Conservation (phyloP, 306 rosid species). For the Pueraria montana region DNA sequence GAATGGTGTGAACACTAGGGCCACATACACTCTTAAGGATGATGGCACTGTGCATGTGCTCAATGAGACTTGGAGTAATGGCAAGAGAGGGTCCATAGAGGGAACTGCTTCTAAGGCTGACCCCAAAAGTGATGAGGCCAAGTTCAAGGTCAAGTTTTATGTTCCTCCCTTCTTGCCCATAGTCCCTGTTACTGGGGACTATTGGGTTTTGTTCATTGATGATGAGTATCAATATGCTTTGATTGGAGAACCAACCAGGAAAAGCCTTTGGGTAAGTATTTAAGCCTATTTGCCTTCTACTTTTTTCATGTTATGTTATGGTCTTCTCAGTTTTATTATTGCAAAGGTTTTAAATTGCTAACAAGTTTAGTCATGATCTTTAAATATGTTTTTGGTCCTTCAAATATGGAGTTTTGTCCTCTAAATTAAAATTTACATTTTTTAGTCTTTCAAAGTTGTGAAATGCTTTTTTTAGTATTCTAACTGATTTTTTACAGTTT, state of each 20-base stretch:
- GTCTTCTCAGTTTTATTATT: too few species aligned
- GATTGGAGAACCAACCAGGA: slow-evolving; percentile 79
- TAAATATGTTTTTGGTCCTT: too few species aligned
- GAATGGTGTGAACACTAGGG: slow-evolving; percentile 76
- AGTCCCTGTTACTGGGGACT: slow-evolving; percentile 80
- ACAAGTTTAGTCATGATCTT: too few species aligned
- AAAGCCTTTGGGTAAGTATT: slow-evolving; percentile 87
- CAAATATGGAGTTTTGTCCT: too few species aligned
- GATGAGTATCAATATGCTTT: slow-evolving; percentile 74
- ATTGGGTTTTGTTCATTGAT: slow-evolving; percentile 87
- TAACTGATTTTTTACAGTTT: too few species aligned
- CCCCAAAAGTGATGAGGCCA: slow-evolving; percentile 76
- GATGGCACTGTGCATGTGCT: slow-evolving; percentile 80
- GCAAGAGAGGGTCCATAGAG: slow-evolving; percentile 65
- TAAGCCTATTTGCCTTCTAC: not conserved
- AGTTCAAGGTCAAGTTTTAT: slow-evolving; percentile 84
- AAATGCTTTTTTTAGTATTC: too few species aligned
- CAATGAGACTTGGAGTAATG: slow-evolving; percentile 85
- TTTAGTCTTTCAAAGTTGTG: too few species aligned
- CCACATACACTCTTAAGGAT: slow-evolving; percentile 74
- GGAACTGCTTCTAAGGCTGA: slow-evolving; percentile 85
- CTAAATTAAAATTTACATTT: too few species aligned
- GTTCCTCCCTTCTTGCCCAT: slow-evolving; percentile 91
- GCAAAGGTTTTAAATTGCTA: too few species aligned
- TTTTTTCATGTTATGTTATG: too few species aligned